Evolutionary conservation across 108 stramenopile genomes (phyloP).

Genomic region (Nitzschia sp.): DNA sequence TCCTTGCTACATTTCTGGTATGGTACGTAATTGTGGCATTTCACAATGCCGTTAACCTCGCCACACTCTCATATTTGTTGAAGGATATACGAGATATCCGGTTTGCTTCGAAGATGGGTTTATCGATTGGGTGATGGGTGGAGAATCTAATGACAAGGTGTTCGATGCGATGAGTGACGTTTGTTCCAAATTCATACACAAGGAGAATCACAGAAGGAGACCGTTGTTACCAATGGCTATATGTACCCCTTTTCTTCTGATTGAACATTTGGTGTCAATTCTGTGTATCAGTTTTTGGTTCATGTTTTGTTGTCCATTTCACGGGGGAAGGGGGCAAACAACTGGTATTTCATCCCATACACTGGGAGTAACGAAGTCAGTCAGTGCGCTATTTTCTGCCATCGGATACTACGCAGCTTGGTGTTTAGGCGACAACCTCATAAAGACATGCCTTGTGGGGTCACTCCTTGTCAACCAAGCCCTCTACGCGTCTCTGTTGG

Average conservation of each 20-base stretch:
- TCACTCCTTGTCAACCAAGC: conserved; percentile 11
- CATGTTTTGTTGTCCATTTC: neutral
- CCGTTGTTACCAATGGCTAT: neutral
- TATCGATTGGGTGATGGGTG: neutral
- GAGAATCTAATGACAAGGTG: conserved; percentile 4
- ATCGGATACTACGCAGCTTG: conserved; percentile 13
- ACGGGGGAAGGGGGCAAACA: neutral
- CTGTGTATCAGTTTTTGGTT: neutral
- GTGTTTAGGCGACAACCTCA: neutral
- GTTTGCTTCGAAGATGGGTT: conserved; percentile 3
- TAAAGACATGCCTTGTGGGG: neutral
- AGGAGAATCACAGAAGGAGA: neutral
- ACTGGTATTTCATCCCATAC: neutral
- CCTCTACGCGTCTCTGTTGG: conserved; percentile 6
- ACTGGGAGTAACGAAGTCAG: conserved; percentile 9
- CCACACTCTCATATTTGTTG: neutral
- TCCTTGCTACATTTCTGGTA: conserved; percentile 14
- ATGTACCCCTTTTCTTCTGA: conserved; percentile 1
- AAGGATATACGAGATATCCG: conserved; percentile 8
- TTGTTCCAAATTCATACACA: conserved; percentile 8
- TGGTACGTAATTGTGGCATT: neutral
- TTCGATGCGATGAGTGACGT: conserved; percentile 16
- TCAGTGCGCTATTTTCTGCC: conserved; percentile 1
- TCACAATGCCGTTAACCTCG: neutral
- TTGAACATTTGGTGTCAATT: conserved; percentile 4